Base-by-base conservation (phyloP, 169 alveolate species). In the Plasmodium blacklocki region DNA sequence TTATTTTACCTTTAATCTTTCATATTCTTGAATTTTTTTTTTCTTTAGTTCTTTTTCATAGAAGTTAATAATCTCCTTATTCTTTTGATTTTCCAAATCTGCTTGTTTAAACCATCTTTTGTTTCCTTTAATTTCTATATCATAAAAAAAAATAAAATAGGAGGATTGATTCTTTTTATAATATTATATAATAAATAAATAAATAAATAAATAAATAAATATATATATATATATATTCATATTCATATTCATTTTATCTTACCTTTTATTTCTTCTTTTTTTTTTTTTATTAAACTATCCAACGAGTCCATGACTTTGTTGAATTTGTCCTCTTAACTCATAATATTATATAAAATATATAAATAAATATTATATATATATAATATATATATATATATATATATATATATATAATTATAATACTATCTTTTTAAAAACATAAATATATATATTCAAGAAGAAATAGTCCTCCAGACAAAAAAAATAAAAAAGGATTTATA, bases 241-340 rank as follows among this genome's bases (percentile, higher is more conserved):
- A 5, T 15, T 19, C 15, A 21, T 21, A 50, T 15, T 23, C 21
- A 19, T 52, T 19, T 60, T 6, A 15, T 23, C 74, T 45, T 43
- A 78, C 89, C 89, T 80, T 80, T 80, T 67, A 80, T 80, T 80
- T 80, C 90, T 68, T 80, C 90, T 49, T 80, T 80, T 63, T 80
- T 80, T 32, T 80, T 80, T 63, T 80, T 80, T 32, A 80, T 80
- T 29, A 80, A 49, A 68, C 60, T 68, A 47, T 80, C 90, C 68
- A 80, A 52, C 45, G 73, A 50, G 73, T 80, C 90, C 90, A 80
- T 80, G 54, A 15, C 50, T 80, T 80, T 60, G 19, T 80, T 62
- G 19, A 39, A 45, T 54, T 67, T 32, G 45, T 32, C 45, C 45
- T 32, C 39, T 62, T 68, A 76, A 56, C 76, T 76, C 88, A 76